Evolutionary conservation across 1,139 yeast genomes (phyloP).

Genomic region (Pichia sp.): DNA sequence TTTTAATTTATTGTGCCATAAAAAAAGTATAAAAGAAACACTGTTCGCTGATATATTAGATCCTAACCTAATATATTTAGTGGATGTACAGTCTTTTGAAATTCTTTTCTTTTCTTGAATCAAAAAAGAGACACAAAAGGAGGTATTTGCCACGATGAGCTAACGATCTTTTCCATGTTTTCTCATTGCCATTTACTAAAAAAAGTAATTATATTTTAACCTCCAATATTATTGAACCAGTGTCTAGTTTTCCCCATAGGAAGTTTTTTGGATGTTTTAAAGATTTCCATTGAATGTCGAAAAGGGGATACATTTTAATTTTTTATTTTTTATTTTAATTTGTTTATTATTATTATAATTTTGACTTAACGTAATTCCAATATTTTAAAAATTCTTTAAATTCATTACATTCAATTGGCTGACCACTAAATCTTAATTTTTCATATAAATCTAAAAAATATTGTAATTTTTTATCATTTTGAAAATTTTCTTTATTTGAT

Average conservation of each 20-base stretch:
- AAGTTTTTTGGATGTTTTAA: constrained; percentile 47
- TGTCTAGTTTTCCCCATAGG: constrained; percentile 42
- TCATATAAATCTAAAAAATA: constrained; percentile 60
- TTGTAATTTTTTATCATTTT: constrained; percentile 25
- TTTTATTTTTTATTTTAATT: constrained; percentile 3
- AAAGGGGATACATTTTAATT: constrained; percentile 41
- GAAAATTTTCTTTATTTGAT: background rate
- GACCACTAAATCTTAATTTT: constrained; percentile 59
- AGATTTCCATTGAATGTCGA: constrained; percentile 58
- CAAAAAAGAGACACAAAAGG: constrained; percentile 46
- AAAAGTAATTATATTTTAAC: constrained; percentile 24
- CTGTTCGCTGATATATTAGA: background rate
- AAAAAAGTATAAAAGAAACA: background rate
- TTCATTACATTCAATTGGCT: constrained; percentile 51
- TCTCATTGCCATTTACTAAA: constrained; percentile 55
- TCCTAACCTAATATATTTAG: no score
- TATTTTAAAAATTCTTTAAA: constrained; percentile 51
- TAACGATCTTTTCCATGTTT: constrained; percentile 56
- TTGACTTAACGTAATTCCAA: constrained; percentile 24
- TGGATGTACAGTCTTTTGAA: constrained; percentile 3
- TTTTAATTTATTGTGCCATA: no score
- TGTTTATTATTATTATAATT: constrained; percentile 3
- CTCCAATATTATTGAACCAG: constrained; percentile 42
- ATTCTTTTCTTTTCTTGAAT: constrained; percentile 36
- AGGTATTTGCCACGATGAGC: constrained; percentile 69